Evolutionary conservation across 176 grass and related monocot species (phyloP), one percentile per base, ranked within the genome.

Genomic region (Ensete glaucum): DNA sequence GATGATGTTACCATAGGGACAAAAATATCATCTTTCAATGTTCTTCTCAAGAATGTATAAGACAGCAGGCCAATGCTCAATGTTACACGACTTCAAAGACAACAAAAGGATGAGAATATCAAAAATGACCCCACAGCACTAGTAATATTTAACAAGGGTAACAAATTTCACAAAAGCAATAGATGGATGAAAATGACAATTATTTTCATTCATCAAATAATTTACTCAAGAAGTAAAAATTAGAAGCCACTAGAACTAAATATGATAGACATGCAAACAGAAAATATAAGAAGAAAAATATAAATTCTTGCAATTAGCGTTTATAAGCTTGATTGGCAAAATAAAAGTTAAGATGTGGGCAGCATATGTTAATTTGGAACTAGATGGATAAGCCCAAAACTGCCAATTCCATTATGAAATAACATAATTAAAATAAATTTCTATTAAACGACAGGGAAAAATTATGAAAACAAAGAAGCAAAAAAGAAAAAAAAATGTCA

Each of bases 1-100:
- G n/a, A 77, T 71, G 17, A 77, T 65, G 79, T 81, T 97, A 97
- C 94, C 94, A 97, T 92, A 10, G 94, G 94, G 50, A 93, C 94
- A 22, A 97, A 73, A 57, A 97, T 97, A 76, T 93, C 94, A 87
- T 97, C 94, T 80, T 97, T 97, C 88, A 93, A 87, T 80, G 85
- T 93, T 85, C 82, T 86, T 82, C 90, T 97, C 71, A 97, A 78
- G 80, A 87, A 97, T 69, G 94, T 97, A 85, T 97, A 97, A 55
- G 90, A 97, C 52, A 97, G 90, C 34, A 93, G 81, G 68, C 94
- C 90, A 76, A 91, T 87, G 80, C 94, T 93, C 84, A 97, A 77
- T 65, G 90, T 93, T 65, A 77, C 75, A 79, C 85, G 66, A 69
- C 94, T 97, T 74, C 60, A 82, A 63, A 74, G 68, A 75, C 50